Conservation (phyloP, 148 eudicot species). For the Tetragonia tetragonoides region DNA sequence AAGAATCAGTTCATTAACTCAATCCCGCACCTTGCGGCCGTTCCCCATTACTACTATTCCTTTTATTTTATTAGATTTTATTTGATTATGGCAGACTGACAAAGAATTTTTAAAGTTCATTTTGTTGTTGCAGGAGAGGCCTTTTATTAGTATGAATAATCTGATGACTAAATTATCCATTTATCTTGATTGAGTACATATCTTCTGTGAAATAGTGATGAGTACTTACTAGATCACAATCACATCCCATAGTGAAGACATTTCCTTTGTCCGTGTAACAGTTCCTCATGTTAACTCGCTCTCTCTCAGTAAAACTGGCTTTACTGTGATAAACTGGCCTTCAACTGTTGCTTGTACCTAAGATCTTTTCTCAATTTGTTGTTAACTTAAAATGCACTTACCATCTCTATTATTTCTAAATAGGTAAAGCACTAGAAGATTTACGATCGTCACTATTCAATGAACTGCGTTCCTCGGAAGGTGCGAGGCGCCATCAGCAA, state of each 20-base stretch:
- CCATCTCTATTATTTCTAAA: constrained; percentile 8
- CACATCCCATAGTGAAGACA: background rate
- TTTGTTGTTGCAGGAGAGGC: no score
- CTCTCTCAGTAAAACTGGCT: background rate
- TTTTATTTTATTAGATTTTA: no score
- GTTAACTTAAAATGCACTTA: background rate
- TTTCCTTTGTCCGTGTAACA: background rate
- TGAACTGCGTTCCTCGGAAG: constrained; percentile 54
- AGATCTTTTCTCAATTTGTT: no score
- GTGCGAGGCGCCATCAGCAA: constrained; percentile 71
- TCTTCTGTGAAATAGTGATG: no score
- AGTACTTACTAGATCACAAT: background rate
- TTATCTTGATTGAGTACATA: no score
- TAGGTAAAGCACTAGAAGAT: constrained; percentile 88
- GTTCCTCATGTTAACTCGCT: background rate
- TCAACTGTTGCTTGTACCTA: background rate
- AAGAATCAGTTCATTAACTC: no score
- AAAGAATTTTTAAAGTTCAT: no score
- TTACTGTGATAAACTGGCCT: background rate
- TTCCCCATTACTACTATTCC: no score
- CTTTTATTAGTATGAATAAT: no score
- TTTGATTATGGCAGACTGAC: no score
- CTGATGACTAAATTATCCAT: no score
- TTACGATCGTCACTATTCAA: constrained; percentile 68
- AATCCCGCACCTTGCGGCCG: no score